phyloP scores from a whole-genome alignment of 2,329 filamentous ascomycete genomes.

The Plenodomus tracheiphilus region DNA sequence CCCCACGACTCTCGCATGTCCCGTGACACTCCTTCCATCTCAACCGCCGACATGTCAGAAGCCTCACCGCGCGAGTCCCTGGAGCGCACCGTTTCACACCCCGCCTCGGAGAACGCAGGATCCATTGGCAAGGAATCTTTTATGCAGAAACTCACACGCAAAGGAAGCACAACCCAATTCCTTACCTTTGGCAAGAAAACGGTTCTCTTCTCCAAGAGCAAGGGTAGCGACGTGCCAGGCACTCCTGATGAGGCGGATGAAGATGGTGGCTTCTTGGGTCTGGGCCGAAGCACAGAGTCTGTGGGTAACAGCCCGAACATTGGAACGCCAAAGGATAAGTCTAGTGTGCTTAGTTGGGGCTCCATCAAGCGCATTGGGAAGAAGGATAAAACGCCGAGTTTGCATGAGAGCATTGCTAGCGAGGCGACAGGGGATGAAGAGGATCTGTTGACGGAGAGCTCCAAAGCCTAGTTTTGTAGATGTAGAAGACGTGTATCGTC shows the following conservation, averaged over 20 bases:
- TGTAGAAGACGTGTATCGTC: not conserved
- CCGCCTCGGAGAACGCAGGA: constrained; percentile 38
- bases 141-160: constrained; percentile 55
- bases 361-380: constrained; percentile 50
- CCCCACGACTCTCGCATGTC: constrained; percentile 43
- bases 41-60: constrained; percentile 42
- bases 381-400: constrained; percentile 51
- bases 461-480: not conserved
- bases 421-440: constrained; percentile 45
- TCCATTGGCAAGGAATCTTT: constrained; percentile 50
- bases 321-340: constrained; percentile 43
- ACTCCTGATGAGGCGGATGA: constrained; percentile 48
- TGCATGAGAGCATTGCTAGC: constrained; percentile 52
- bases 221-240: constrained; percentile 29
- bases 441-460: constrained; percentile 4
- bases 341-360: constrained; percentile 49
- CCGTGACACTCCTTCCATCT: constrained; percentile 49
- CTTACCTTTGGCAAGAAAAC: constrained; percentile 46
- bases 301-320: constrained; percentile 42
- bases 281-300: constrained; percentile 32
- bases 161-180: constrained; percentile 52
- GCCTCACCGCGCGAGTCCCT: constrained; percentile 46
- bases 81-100: constrained; percentile 45
- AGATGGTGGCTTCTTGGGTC: constrained; percentile 30
- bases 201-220: constrained; percentile 37